Percentiles rank a stretch among this genome's conserved stretches.
Conservation (phyloP, 306 rosid genomes). For the Dalbergia cochinchinensis region DNA sequence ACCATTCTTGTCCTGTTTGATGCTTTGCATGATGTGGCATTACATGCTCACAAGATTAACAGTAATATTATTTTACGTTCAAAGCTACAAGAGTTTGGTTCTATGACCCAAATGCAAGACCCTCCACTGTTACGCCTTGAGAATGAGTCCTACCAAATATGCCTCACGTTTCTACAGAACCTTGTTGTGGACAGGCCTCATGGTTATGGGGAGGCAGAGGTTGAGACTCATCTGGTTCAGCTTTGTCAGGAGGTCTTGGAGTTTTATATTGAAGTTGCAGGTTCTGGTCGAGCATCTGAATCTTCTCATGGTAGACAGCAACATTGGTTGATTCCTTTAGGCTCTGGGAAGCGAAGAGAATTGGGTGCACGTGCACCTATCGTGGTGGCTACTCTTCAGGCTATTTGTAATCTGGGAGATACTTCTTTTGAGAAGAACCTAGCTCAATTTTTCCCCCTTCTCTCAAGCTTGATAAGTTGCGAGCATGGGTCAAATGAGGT, state of each 20-base stretch:
- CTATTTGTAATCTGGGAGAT: constrained; percentile 77
- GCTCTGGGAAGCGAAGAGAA: constrained; percentile 93
- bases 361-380: constrained; percentile 92
- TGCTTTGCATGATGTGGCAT: constrained; percentile 82
- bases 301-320: constrained; percentile 63
- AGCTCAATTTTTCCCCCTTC: constrained; percentile 78
- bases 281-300: constrained; percentile 61
- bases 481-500: constrained; percentile 96
- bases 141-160: constrained; percentile 92
- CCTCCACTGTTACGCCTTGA: constrained; percentile 96
- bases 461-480: constrained; percentile 88
- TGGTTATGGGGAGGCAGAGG: constrained; percentile 68
- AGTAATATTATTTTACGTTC: constrained; percentile 69
- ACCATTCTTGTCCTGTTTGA: constrained; percentile 70
- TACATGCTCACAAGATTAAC: constrained; percentile 88
- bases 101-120: constrained; percentile 97
- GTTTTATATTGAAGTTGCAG: constrained; percentile 77
- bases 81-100: constrained; percentile 86
- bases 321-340: constrained; percentile 87
- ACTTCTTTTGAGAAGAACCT: constrained; percentile 76
- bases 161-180: constrained; percentile 91
- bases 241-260: constrained; percentile 85
- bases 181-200: constrained; percentile 76
- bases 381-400: constrained; percentile 84
- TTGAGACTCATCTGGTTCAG: constrained; percentile 69